Base-by-base conservation (phyloP, 257 asterid genomes). In the Paraleonurus japonicus region DNA sequence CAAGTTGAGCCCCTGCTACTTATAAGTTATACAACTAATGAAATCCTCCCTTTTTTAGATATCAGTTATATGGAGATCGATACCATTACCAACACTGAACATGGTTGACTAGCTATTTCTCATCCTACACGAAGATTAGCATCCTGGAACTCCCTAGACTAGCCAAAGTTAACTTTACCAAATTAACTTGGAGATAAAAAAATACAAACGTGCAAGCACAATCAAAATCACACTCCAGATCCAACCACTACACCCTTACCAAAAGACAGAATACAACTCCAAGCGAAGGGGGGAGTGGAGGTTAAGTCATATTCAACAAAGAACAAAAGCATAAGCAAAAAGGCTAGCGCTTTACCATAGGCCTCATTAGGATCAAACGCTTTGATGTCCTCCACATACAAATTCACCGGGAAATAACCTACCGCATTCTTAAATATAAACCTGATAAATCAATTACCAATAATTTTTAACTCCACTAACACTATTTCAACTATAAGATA, bases 311-410 rank as follows among this genome's bases (percentile, higher is more conserved):
- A 7, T 30, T 16, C 4, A 8, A 63, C n/a, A 53, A 63, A n/a
- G 30, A 15, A 48, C 10, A 47, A 24, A 43, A 61, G 19, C 60
- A 65, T 30, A 50, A 20, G 30, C 30, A 70, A 67, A 61, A 39
- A 43, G 63, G 60, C 23, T 63, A 72, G 39, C 43, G 2, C 76
- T 53, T 53, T 86, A 93, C 96, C 97, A 68, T 94, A 94, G 24
- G 99, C 91, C 80, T 91, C 89, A 57, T 89, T 85, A 65, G 99
- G 95, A 84, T 94, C 97, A 76, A 94, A 94, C 78, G 96, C 97
- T 71, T 89, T 84, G 81, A 87, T 85, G 78, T 94, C 96, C 83
- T 94, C 99, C 61, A 94, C 93, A 71, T 89, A 70, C 81, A 91
- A 82, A 79, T 39, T 76, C 81, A 94, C 74, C 3, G 99, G 99